phyloP scores from a whole-genome alignment of 352 stramenopile species.

The Pythium apleroticum region DNA sequence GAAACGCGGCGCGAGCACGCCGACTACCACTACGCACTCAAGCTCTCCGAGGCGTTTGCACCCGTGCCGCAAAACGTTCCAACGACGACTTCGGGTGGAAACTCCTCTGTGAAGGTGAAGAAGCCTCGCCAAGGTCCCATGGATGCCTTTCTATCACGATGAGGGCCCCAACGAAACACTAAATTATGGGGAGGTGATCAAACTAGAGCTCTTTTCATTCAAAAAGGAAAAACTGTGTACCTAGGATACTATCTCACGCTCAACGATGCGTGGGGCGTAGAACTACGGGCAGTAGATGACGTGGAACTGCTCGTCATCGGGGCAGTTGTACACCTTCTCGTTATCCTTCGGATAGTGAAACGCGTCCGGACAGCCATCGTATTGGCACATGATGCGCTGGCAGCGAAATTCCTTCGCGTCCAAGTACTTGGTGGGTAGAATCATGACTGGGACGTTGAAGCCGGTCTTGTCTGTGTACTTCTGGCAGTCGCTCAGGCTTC shows the following conservation, averaged over 20 bases:
- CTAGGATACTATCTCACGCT: neutral
- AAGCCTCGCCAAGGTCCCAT: slow-evolving; percentile 23
- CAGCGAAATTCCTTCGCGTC: slow-evolving; percentile 17
- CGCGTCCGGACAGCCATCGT: slow-evolving; percentile 29
- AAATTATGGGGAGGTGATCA: slow-evolving; percentile 10
- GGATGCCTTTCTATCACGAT: slow-evolving; percentile 23
- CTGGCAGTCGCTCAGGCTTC: slow-evolving; percentile 25
- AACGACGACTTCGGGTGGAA: neutral
- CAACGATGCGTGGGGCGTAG: neutral
- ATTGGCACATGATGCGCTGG: slow-evolving; percentile 28
- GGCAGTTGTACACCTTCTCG: slow-evolving; percentile 34
- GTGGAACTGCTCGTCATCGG: slow-evolving; percentile 33
- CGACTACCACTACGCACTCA: slow-evolving; percentile 29
- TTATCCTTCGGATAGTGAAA: slow-evolving; percentile 36
- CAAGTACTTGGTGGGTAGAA: slow-evolving; percentile 26
- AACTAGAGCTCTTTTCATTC: neutral
- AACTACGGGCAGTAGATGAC: slow-evolving; percentile 34
- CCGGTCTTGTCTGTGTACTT: slow-evolving; percentile 24
- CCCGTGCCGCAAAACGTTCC: neutral
- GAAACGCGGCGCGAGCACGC: slow-evolving; percentile 24
- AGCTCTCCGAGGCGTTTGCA: slow-evolving; percentile 21
- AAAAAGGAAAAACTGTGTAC: slow-evolving; percentile 1
- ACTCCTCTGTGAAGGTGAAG: neutral
- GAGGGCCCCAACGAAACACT: neutral
- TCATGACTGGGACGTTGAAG: slow-evolving; percentile 36